Evolutionary conservation across 306 rosid species (phyloP).

Genomic region (Cucumis sativus): DNA sequence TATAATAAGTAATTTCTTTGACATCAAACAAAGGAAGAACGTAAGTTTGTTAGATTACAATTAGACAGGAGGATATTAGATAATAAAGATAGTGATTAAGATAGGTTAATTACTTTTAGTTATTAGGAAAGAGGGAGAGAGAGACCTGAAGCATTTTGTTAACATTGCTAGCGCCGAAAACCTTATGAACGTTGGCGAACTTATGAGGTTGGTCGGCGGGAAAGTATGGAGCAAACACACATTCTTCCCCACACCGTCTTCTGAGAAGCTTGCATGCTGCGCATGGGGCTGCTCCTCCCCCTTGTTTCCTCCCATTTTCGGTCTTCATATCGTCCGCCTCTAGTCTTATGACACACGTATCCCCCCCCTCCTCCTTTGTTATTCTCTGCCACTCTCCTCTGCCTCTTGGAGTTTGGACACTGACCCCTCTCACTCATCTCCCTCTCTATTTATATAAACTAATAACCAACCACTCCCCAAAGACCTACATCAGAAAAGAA

Average conservation of each 20-base stretch:
- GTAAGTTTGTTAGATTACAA: too few relatives aligned
- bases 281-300: slow-evolving; percentile 45
- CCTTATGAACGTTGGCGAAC: slow-evolving; percentile 79
- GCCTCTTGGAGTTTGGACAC: background rate
- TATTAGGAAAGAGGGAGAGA: background rate
- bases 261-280: slow-evolving; percentile 78
- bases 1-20: too few relatives aligned
- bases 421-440: background rate
- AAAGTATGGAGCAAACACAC: slow-evolving; percentile 74
- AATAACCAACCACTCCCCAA: background rate
- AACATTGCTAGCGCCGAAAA: slow-evolving; percentile 82
- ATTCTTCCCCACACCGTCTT: slow-evolving; percentile 60
- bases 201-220: slow-evolving; percentile 74
- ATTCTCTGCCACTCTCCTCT: too few relatives aligned
- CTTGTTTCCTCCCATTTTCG: slow-evolving; percentile 36
- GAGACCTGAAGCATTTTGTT: slow-evolving; percentile 73
- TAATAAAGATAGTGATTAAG: too few relatives aligned
- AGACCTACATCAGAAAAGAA: background rate
- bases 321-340: slow-evolving; percentile 18
- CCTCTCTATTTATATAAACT: background rate
- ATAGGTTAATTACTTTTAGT: too few relatives aligned
- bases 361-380: too few relatives aligned
- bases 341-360: too few relatives aligned
- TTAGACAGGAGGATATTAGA: too few relatives aligned
- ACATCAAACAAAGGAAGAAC: too few relatives aligned